Evolutionary conservation across 192 early-diverging fungal genomes (phyloP).

Genomic region (Ambispora gerdemannii): DNA sequence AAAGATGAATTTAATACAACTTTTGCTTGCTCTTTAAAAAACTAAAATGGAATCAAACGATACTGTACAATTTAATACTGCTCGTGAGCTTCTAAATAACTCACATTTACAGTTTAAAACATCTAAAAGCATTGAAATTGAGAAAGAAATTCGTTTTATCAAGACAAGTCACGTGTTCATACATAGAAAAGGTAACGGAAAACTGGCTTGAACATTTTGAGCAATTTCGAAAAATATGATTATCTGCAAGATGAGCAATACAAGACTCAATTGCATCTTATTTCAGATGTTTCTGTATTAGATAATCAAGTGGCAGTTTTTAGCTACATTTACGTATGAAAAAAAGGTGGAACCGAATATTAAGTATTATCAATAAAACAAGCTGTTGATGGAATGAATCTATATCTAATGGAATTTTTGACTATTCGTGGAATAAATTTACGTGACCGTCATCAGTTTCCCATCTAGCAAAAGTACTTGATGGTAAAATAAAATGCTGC

Average conservation of each 20-base stretch:
- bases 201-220: not conserved
- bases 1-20: not conserved
- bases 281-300: not conserved
- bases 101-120: not conserved
- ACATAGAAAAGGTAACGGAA: not conserved
- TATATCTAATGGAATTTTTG: not conserved
- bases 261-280: not conserved
- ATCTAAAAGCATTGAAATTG: not conserved
- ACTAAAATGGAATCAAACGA: not conserved
- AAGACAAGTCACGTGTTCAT: not conserved
- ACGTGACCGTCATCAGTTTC: not conserved
- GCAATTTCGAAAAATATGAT: not conserved
- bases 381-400: constrained; percentile 2
- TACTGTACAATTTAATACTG: not conserved
- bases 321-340: not conserved
- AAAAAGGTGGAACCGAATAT: not conserved
- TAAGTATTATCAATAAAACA: not conserved
- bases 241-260: not conserved
- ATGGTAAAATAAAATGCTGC: not conserved
- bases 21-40: not conserved
- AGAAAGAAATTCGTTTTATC: not conserved
- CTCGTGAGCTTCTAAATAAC: not conserved
- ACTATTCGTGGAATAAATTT: not conserved
- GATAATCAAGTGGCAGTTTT: not conserved
- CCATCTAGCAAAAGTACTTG: not conserved